Conservation (phyloP, 2,329 filamentous ascomycete genomes). For the Fusarium sp. region DNA sequence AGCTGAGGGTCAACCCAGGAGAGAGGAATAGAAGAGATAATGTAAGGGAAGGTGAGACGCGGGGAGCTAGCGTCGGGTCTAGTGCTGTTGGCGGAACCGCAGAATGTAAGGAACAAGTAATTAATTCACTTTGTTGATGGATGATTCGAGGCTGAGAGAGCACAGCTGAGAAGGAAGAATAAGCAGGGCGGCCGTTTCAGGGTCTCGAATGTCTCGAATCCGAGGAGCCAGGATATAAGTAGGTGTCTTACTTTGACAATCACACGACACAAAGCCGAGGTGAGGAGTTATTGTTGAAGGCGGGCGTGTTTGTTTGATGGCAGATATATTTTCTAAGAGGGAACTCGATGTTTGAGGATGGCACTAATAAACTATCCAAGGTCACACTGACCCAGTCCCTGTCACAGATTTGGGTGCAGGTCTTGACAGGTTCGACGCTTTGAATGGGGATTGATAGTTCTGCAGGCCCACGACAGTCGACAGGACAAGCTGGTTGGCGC, state of each 20-base stretch:
- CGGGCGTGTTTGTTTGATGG: not conserved
- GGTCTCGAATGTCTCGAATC: not conserved
- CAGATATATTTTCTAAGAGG: not conserved
- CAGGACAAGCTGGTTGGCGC: slow-evolving; percentile 38
- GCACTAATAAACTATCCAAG: slow-evolving; percentile 26
- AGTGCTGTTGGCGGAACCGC: slow-evolving; percentile 46
- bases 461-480: slow-evolving; percentile 29
- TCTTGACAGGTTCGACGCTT: slow-evolving; percentile 11
- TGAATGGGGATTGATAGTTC: slow-evolving; percentile 15
- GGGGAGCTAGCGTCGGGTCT: slow-evolving; percentile 48
- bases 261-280: not conserved
- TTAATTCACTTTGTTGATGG: slow-evolving; percentile 12
- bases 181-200: not conserved
- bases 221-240: not conserved
- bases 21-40: slow-evolving; percentile 26
- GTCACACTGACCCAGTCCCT: slow-evolving; percentile 17
- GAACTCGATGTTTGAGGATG: slow-evolving; percentile 14
- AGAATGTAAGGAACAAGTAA: slow-evolving; percentile 2
- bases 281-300: not conserved
- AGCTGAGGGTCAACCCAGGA: slow-evolving; percentile 8
- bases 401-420: not conserved
- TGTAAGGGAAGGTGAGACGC: slow-evolving; percentile 45
- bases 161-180: not conserved
- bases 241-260: not conserved
- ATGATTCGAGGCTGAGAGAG: slow-evolving; percentile 17